Base-by-base conservation (phyloP, 2,329 filamentous ascomycete genomes). In the Lasiodiplodia theobromae region DNA sequence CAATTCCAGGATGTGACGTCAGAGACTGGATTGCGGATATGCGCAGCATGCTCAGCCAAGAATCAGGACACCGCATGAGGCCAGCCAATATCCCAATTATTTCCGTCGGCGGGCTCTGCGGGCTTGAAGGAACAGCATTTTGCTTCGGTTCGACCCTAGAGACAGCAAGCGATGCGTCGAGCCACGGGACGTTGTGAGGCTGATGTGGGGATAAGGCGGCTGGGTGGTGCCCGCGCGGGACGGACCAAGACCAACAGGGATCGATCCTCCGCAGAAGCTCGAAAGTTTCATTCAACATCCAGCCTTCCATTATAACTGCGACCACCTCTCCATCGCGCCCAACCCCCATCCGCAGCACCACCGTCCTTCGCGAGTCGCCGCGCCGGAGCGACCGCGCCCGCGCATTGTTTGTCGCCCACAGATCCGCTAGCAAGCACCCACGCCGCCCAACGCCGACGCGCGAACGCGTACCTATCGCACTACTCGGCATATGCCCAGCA, bases 211-310 rank as follows among this genome's bases (percentile, higher is more conserved):
- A 23, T 40, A 16, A 18, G 38, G 18, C 16, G 25, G 16, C n/a
- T 18, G 12, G 18, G 31, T 12, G 53, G 12, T 28, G 34, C 10
- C n/a, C 5, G 44, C 2, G 11, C 5, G n/a, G n/a, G 25, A 18
- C 28, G 44, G 60, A 47, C 44, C 40, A 47, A 47, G 47, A 34
- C 11, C 21, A 25, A 31, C 60, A 62, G 58, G 58, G 58, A 63
- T 23, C 25, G 58, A 63, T 63, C 58, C 58, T 64, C 47, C 66
- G 56, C 66, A 64, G 47, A 40, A 63, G 56, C 66, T 57, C 66
- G 49, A 56, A 68, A 68, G 66, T 68, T 68, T 68, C 66, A 63
- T 54, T 56, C 66, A 68, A 68, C 66, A 12, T 62, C 66, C 56
- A 63, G 11, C 54, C 65, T 51, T 31, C 6, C 14, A 14, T 11